Base-by-base conservation (phyloP, 176 grass and related monocot genomes). In the Triticum aestivum region DNA sequence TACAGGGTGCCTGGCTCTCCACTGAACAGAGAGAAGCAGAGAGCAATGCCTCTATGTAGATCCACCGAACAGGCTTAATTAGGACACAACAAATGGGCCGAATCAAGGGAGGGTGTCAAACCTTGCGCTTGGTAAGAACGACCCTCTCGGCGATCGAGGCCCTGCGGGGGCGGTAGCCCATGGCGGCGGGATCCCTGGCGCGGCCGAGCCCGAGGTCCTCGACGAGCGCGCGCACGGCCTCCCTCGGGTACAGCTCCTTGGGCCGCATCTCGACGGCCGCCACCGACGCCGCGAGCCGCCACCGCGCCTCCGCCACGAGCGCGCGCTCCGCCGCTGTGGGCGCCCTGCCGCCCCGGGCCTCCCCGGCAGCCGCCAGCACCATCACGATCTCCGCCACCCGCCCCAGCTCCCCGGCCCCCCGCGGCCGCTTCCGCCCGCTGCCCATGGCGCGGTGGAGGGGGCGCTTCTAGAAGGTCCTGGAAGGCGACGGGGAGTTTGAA, bases 371-470 rank as follows among this genome's bases (percentile, higher is more conserved):
- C 26, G 90, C 91, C 51, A 97, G 89, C 69, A 94, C 90, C 90
- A 94, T 91, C 69, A 97, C 90, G 58, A 94, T 87, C 92, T 91
- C 95, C n/a, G 90, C 92, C 39, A 91, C 90, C 35, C 84, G 75
- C 64, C 65, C 79, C 78, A 97, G 23, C 73, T 90, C 77, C 42
- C 80, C 88, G 52, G 2, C 44, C 34, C 21, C 52, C 29, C 77
- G 86, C 58, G 18, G 78, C 77, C 85, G 82, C 83, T 87, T 86
- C 90, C 82, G 73, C 54, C 82, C 81, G 75, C n/a, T 4, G 71
- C 77, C 87, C 86, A 88, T 88, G 33, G 51, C 11, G 42, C 8
- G 32, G 21, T 15, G 6, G 1, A 0, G 79, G 63, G 83, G 66
- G 39, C 66, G 69, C 75, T 66, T 66, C 38, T 52, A 27, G 68